These are phyloP conservation scores for Pseudognaphalium luteoalbum DNA, from an alignment of 129 eudicot species.

Conservation along the genomic window DNA sequence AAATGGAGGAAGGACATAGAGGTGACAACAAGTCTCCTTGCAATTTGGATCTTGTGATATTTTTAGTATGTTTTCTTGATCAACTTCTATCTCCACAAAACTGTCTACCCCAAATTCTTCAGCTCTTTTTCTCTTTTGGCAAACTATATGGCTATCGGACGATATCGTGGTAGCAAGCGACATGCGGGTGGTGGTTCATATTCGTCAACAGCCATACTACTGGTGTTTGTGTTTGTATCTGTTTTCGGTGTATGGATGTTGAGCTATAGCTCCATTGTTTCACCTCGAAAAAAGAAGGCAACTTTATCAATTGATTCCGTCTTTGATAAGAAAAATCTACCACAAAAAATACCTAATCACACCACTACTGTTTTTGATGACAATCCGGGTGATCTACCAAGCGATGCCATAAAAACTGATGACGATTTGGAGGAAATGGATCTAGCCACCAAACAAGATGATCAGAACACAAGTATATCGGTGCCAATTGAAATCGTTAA, in stretches of 20 bases:
- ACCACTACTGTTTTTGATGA: conserved; percentile 38
- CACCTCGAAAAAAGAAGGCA: conserved; percentile 30
- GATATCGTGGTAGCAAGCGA: conserved; percentile 46
- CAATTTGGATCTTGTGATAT: conserved; percentile 48
- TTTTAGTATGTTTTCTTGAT: conserved; percentile 19
- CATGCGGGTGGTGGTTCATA: conserved; percentile 40
- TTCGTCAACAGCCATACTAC: conserved; percentile 46
- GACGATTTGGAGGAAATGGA: conserved; percentile 17
- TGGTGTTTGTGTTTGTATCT: conserved; percentile 49
- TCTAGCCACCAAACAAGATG: background rate
- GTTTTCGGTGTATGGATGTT: conserved; percentile 65
- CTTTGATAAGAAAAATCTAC: conserved; percentile 6
- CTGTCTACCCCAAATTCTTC: conserved; percentile 12
- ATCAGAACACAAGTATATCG: background rate
- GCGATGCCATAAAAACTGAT: conserved; percentile 48
- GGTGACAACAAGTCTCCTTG: conserved; percentile 37
- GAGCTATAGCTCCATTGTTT: conserved; percentile 36
- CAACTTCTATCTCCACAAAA: conserved; percentile 24
- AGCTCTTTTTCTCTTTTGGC: background rate
- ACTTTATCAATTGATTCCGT: conserved; percentile 14
- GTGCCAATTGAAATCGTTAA: conserved; percentile 18
- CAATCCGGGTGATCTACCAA: conserved; percentile 62
- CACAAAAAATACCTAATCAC: conserved; percentile 9
- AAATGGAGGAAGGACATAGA: conserved; percentile 21
- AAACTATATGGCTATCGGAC: conserved; percentile 44